Percentiles rank a stretch among this genome's conserved stretches.
These are phyloP conservation scores for Pugionium cornutum DNA, from an alignment of 345 rosid genomes.

Conservation along the genomic window DNA sequence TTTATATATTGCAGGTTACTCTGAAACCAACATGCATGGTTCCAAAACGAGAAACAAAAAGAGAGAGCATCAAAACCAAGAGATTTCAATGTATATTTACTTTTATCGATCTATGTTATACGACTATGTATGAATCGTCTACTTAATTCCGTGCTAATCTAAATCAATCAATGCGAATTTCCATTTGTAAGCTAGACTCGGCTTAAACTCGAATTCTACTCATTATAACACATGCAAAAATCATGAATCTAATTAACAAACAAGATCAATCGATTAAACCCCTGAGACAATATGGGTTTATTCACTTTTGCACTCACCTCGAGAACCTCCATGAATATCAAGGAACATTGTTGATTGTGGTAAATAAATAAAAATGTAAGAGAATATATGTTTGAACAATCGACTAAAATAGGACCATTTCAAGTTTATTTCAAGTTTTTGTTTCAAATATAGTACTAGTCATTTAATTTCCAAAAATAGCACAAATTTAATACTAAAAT, in stretches of 20 bases:
- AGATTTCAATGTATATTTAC: slow-evolving; percentile 26
- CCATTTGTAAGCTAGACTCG: slow-evolving; percentile 5
- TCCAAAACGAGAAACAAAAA: slow-evolving; percentile 19
- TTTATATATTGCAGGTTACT: slow-evolving; percentile 33
- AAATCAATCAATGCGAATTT: slow-evolving; percentile 27
- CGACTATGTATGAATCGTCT: slow-evolving; percentile 27
- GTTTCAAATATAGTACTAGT: no score
- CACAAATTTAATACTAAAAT: no score
- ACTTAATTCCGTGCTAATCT: slow-evolving; percentile 7
- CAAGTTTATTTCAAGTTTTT: no score
- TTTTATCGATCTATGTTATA: slow-evolving; percentile 22
- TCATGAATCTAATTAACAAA: not conserved
- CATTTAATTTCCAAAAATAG: no score
- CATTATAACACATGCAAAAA: slow-evolving; percentile 3
- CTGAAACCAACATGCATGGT: slow-evolving; percentile 21
- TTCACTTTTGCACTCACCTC: slow-evolving; percentile 22
- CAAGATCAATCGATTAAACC: not conserved
- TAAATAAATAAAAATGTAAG: no score
- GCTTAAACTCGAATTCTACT: not conserved
- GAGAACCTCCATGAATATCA: slow-evolving; percentile 11
- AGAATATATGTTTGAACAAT: no score
- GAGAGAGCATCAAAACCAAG: slow-evolving; percentile 24
- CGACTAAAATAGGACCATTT: no score
- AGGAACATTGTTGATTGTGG: not conserved
- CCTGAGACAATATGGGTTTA: not conserved